Evolutionary conservation across 306 rosid species (phyloP).

Genomic region (Dalbergia oliveri): DNA sequence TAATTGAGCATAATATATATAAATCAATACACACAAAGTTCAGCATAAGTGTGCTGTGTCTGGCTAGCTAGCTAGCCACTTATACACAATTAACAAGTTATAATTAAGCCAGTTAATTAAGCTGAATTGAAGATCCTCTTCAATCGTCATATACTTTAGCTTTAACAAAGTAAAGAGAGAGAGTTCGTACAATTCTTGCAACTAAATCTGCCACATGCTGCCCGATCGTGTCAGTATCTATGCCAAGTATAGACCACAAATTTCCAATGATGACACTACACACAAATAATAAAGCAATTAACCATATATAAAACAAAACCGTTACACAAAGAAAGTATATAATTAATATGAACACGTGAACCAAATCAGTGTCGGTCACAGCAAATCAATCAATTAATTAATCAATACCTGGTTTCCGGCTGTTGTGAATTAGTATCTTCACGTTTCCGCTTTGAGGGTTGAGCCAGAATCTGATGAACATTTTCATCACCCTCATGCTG

Average conservation of each 20-base stretch:
- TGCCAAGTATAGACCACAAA: neutral
- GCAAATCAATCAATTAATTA: no score
- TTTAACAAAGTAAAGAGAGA: no score
- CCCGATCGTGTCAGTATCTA: neutral
- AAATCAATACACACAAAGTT: neutral
- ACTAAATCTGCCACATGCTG: neutral
- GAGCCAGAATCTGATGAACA: neutral
- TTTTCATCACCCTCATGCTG: neutral
- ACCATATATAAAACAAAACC: neutral
- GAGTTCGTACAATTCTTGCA: constrained; percentile 43
- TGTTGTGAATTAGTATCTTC: constrained; percentile 24
- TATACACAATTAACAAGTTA: no score
- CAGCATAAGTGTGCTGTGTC: neutral
- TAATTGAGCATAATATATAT: constrained; percentile 19
- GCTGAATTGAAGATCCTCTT: no score
- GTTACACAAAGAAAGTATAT: neutral
- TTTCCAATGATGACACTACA: constrained; percentile 33
- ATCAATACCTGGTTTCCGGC: neutral
- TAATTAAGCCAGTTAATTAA: no score
- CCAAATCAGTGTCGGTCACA: neutral
- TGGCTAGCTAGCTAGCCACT: no score
- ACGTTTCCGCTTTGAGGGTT: constrained; percentile 25
- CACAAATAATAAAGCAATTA: neutral
- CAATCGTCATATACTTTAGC: no score
- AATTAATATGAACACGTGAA: neutral